Base-by-base conservation (phyloP, 176 grass and related monocot species). In the Ensete ventricosum region DNA sequence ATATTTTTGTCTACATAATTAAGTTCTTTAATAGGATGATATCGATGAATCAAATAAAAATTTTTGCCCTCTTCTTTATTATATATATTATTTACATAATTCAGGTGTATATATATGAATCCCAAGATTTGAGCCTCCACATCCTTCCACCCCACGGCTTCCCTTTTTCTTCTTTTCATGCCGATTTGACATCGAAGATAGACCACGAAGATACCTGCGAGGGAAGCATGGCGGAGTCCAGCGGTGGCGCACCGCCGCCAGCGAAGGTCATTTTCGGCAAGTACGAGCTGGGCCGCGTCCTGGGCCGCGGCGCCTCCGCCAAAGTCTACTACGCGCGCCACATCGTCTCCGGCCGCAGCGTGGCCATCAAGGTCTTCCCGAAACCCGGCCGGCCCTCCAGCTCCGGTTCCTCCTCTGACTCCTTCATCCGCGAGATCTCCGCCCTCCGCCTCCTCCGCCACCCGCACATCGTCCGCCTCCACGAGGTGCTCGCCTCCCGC, bases 381-480 rank as follows among this genome's bases (percentile, higher is more conserved):
- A 73, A 67, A 9, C 25, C 25, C 64, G 3, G 64, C 11, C 11
- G 64, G 3, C 11, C 3, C 22, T 3, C 25, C 14, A 26, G 49
- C 22, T 9, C 9, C 8, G 21, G 8, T 14, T 73, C 71, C 13
- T 9, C 48, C 34, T 14, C 29, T 14, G 11, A 5, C 67, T 49
- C 14, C 54, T 29, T 75, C 73, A 27, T 55, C 52, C 73, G 73
- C 54, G 73, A 75, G 73, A 75, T 75, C 11, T 55, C 54, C 17
- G 73, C 54, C 73, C 53, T 75, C 26, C 73, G 73, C 26, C 54
- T 53, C 54, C 54, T 75, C 23, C 73, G 29, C 16, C 73, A 75
- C 73, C 73, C 54, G 16, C 54, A 75, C 54, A 48, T 75, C 73
- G 25, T 75, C 73, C 73, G 73, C 73, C 73, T 75, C 8, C 24